phyloP scores from a whole-genome alignment of 1,139 yeast genomes.

The Yamadazyma songkhlaensis region DNA sequence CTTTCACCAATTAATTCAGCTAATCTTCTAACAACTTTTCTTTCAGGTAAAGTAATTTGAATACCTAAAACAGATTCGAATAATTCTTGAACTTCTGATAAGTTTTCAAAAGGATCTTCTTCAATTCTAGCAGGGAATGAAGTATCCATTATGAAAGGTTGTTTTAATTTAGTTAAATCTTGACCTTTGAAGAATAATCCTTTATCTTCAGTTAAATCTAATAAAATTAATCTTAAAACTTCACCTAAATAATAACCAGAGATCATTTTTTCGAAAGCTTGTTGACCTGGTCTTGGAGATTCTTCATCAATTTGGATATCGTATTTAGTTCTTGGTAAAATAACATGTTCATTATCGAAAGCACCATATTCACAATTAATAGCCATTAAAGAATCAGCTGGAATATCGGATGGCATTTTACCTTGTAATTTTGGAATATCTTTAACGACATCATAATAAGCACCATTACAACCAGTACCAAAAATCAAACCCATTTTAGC shows the following conservation, averaged over 20 bases:
- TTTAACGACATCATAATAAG: constrained; percentile 77
- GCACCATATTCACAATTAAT: constrained; percentile 99
- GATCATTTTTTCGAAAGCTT: constrained; percentile 94
- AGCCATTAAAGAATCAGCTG: constrained; percentile 74
- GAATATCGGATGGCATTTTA: constrained; percentile 59
- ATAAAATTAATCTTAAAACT: constrained; percentile 72
- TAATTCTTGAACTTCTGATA: constrained; percentile 69
- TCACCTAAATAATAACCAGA: constrained; percentile 97
- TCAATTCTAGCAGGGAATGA: constrained; percentile 85
- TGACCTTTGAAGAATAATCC: constrained; percentile 69
- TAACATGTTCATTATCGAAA: constrained; percentile 83
- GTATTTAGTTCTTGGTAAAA: constrained; percentile 86
- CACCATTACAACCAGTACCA: constrained; percentile 98
- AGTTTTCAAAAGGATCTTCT: constrained; percentile 85
- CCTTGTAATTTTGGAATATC: constrained; percentile 86
- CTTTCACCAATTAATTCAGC: constrained; percentile 90
- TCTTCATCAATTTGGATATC: constrained; percentile 77
- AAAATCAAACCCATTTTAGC: constrained; percentile 94
- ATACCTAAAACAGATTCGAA: constrained; percentile 60
- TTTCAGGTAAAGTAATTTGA: constrained; percentile 70
- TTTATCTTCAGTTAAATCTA: constrained; percentile 63
- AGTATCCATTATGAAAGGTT: constrained; percentile 78
- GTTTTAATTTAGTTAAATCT: constrained; percentile 55
- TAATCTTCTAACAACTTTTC: constrained; percentile 76
- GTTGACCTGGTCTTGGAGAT: constrained; percentile 97